Base-by-base conservation (phyloP, 306 rosid species). In the Lagenaria siceraria region DNA sequence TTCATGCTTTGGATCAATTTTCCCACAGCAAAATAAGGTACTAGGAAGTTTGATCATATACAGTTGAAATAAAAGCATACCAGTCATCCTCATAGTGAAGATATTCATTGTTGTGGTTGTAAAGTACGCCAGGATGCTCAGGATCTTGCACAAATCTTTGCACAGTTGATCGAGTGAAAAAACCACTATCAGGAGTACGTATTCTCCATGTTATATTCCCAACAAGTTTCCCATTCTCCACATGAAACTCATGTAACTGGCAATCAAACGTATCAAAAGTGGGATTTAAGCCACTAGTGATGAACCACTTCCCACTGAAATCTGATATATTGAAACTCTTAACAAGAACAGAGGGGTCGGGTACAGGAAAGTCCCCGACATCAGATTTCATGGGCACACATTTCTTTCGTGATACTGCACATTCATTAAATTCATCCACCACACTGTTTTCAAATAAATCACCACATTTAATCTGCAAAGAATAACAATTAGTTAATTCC, bases 1-100 rank as follows among this genome's bases (percentile, higher is more conserved):
- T 52, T n/a, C n/a, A n/a, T n/a, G n/a, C n/a, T n/a, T n/a, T n/a
- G n/a, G n/a, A n/a, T n/a, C n/a, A n/a, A n/a, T n/a, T n/a, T 4
- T 2, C 33, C 33, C 33, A 29, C 33, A 29, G 33, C 2, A 29
- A 29, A 29, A 2, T 29, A 29, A 29, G 33, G 33, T 29, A 29
- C 33, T 29, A 29, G 33, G 33, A 29, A 29, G 33, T 29, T 64
- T 35, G 72, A 35, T 18, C 43, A 61, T 64, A 13, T 76, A 55
- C 42, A 64, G 76, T 62, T 62, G 70, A 69, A 60, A 1, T 75
- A 69, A 55, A 22, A 83, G 81, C 65, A 82, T 89, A 92, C 99
- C 99, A 95, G 80, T 95, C 96, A 85, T 95, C 97, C 84, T 95
- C 91, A 85, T 95, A 90, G 87, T 95, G 93, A 87, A 95, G 97